Evolutionary conservation across 1,139 yeast genomes (phyloP), one percentile per base, ranked within the genome.

Genomic region (Candida sp.): DNA sequence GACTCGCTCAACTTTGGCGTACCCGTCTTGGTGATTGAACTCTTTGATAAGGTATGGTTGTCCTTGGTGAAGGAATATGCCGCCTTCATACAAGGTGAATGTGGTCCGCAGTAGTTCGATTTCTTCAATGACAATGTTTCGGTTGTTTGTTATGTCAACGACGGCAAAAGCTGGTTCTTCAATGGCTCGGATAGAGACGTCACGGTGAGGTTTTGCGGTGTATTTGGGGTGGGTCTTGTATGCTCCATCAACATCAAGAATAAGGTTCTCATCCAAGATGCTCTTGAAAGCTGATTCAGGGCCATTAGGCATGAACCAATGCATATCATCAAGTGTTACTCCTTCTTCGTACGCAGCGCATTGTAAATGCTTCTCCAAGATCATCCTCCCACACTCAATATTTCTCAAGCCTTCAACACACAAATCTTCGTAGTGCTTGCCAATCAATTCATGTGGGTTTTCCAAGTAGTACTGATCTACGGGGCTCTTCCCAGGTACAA

Each of bases 1-100:
- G 0, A 93, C 97, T 51, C 97, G 71, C 58, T 84, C 86, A 2
- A 93, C 97, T 55, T 86, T 87, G 0, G 98, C 98, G 67, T 72
- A 90, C 50, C 78, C 79, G 11, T 83, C 87, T 32, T 89, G 90
- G 0, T 88, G 76, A 58, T 92, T 88, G 61, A 94, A 88, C 58
- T 92, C 96, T 50, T 88, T 83, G 0, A 96, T 93, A 35, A 96
- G 66, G 63, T 92, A 93, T 0, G 98, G 91, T 53, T 83, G 78
- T 3, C 99, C 99, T 67, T 94, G 98, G 63, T 94, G 98, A 46
- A 94, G 80, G 59, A 90, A 92, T 1, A 94, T 92, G 0, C 96
- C 99, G 0, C 99, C 99, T 66, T 94, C 98, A 65, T 96, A 96
- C 1, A 94, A 66, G 0, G 98, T 91, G 65, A 94, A 94, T 48